Evolutionary conservation across 2,329 filamentous ascomycete genomes (phyloP), one percentile per base, ranked within the genome.

Genomic region (Verticillium zaregamsianum): DNA sequence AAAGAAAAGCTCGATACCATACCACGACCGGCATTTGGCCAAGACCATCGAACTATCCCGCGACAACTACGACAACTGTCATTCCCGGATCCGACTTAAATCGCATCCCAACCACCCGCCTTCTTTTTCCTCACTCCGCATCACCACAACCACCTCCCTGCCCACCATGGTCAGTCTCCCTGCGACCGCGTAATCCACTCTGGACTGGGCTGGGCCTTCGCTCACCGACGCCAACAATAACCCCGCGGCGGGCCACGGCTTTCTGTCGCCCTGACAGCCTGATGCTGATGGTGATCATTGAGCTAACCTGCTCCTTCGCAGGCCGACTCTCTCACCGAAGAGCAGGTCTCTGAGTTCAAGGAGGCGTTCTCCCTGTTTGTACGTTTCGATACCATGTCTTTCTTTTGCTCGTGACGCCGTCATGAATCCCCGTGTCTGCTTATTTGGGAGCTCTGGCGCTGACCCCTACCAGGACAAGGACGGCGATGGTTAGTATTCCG

Each of bases 291-390:
- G 45, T 8, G 20, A 23, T 52, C n/a, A 23, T 25, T 14, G 3
- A 25, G 45, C 45, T 52, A 52, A 65, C 57, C 39, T 58, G 28
- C 23, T 12, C 31, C 31, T 14, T 45, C 60, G 61, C 77, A 98
- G 94, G 94, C 94, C 79, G 95, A 99, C 79, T 94, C 94, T 79
- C 90, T 99, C 76, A 98, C 95, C 72, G 95, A 99, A 86, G 95
- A 99, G 84, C 95, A 99, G 87, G 95, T 99, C 78, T 98, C 95
- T 77, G 95, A 99, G 85, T 99, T 98, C 86, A 99, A 98, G 91
- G 95, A 99, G 85, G 95, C 95, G 61, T 99, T 99, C 84, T 99
- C 95, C 78, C 92, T 99, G 69, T 99, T 99, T 81, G 95, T 99
- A 90, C 90, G 95, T 80, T 14, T 20, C 5, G 6, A 14, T 55